Base-by-base conservation (phyloP, 2,329 filamentous ascomycete species). In the Dactylella cylindrospora region DNA sequence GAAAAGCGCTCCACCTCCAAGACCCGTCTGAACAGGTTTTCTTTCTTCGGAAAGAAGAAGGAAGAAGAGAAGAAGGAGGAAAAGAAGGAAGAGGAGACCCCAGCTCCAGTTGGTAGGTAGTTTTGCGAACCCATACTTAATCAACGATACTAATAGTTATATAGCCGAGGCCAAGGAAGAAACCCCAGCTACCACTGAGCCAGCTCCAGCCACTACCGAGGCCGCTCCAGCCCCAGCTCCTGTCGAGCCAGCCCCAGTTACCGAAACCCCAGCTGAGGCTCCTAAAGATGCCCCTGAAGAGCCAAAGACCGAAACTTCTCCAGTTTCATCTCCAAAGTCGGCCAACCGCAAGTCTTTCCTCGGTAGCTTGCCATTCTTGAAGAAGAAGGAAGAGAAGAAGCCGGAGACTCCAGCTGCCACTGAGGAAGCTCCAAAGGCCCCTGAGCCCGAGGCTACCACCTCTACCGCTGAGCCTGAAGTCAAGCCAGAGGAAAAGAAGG, bases 31-130 rank as follows among this genome's bases (percentile, higher is more conserved):
- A 82, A 83, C 46, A 74, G 76, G 39, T 84, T 82, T 50, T 75
- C 70, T 69, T 76, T 84, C 65, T 71, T 78, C 5, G 76, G 78
- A 69, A 80, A 80, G 75, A 76, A 91, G 79, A 84, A 86, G 73
- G 84, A 84, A 66, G 78, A 82, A 68, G 84, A 86, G 71, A 78
- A 80, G 66, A 78, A 81, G 73, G 80, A 65, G 9, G 39, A 60
- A 50, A 71, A 72, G 68, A 71, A 70, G 67, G 66, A 68, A 7
- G 71, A 72, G 32, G 64, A 66, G 33, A 70, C 69, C 61, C 39
- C 60, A 9, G 70, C 68, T 19, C 69, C 66, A 45, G 65, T 66
- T 41, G 49, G 57, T 62, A 50, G 36, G 54, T 41, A 23, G 7
- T 40, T n/a, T 38, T 35, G 22, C 29, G 12, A 29, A 15, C 17